phyloP scores from a whole-genome alignment of 176 grass and related monocot genomes.

The Carex cristatella region DNA sequence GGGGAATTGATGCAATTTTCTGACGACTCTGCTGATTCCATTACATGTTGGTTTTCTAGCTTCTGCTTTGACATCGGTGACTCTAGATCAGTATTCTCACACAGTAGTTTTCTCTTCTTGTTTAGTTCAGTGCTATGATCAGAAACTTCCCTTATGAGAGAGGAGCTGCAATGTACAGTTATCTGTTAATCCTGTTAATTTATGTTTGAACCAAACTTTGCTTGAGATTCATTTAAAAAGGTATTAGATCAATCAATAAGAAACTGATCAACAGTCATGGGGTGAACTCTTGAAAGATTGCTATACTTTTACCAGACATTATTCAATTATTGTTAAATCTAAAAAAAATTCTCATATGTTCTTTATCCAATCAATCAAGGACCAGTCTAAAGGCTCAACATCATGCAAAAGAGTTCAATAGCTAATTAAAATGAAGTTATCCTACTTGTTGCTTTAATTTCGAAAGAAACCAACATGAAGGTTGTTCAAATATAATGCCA shows the following conservation, averaged over 20 bases:
- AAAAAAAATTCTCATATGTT: not conserved
- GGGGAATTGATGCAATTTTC: not conserved
- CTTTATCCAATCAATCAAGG: not conserved
- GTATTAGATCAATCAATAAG: not conserved
- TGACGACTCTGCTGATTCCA: not conserved
- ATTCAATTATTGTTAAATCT: not conserved
- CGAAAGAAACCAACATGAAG: not conserved
- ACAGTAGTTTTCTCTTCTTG: constrained; percentile 69
- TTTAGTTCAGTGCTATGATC: constrained; percentile 18
- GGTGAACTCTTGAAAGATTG: not conserved
- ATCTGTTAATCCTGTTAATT: not conserved
- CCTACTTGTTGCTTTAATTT: not conserved
- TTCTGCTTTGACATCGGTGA: constrained; percentile 53
- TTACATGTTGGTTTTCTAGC: constrained; percentile 22
- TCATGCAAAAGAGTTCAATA: not conserved
- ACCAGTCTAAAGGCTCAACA: not conserved
- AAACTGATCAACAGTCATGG: not conserved
- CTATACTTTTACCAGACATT: not conserved
- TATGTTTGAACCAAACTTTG: not conserved
- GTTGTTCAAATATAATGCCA: not conserved
- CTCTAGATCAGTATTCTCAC: constrained; percentile 37
- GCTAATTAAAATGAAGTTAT: not conserved
- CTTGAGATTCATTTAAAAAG: not conserved
- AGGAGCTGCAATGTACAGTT: constrained; percentile 28
- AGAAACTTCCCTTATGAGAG: constrained; percentile 21